A percentile compares a stretch with the other conserved stretches of the same genome.
These are phyloP conservation scores for Actinidia chinensis DNA, from an alignment of 179 eudicot species.

Conservation along the genomic window DNA sequence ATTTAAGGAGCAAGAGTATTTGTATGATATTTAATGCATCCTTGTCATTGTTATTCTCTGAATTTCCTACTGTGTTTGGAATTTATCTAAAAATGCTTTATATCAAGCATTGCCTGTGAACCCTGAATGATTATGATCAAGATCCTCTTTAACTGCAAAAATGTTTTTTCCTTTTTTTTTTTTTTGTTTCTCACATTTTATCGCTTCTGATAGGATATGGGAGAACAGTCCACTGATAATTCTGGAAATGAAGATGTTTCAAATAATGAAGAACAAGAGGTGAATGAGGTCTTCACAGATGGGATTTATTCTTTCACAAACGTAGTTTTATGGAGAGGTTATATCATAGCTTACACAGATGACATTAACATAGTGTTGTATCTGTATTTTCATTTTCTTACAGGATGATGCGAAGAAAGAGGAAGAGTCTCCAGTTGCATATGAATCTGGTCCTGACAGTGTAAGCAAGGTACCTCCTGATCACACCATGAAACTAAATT, in stretches of 20 bases:
- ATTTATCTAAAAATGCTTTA: background rate
- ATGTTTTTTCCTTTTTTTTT: background rate
- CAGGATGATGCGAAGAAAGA: conserved; percentile 33
- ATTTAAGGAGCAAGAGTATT: background rate
- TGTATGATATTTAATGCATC: background rate
- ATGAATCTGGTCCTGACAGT: conserved; percentile 40
- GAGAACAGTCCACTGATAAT: conserved; percentile 36
- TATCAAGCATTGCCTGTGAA: conserved; percentile 1
- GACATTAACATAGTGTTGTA: conserved; percentile 6
- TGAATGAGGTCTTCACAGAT: conserved; percentile 20
- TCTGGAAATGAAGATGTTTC: conserved; percentile 24
- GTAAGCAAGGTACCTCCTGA: conserved; percentile 47
- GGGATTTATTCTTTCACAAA: conserved; percentile 10
- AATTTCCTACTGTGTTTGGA: background rate
- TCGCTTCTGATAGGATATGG: conserved; percentile 44
- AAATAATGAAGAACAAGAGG: conserved; percentile 43
- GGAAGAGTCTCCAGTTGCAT: conserved; percentile 39
- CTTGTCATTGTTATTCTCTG: background rate
- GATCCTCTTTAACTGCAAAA: conserved; percentile 16
- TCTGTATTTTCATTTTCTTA: background rate
- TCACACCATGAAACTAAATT: background rate
- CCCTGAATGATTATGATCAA: background rate
- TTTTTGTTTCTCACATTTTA: conserved; percentile 11
- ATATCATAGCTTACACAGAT: background rate
- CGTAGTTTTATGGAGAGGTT: conserved; percentile 4